phyloP scores from a whole-genome alignment of 2,329 filamentous ascomycete genomes.

The Penicillium sp. region DNA sequence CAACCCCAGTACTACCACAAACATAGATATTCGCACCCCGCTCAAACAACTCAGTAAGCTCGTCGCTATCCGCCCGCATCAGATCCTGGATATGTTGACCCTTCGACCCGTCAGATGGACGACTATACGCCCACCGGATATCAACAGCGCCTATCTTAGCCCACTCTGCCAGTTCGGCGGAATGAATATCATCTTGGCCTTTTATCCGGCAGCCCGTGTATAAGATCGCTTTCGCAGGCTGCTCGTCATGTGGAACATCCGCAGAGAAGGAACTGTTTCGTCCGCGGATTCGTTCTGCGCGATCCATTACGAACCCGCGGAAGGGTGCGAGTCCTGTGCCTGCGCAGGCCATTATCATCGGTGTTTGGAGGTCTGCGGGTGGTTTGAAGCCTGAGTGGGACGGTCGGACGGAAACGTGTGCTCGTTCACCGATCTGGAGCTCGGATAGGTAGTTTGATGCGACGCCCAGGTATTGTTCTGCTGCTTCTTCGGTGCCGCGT shows the following conservation, averaged over 20 bases:
- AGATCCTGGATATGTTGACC: slow-evolving; percentile 57
- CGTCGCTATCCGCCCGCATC: slow-evolving; percentile 48
- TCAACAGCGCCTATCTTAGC: slow-evolving; percentile 59
- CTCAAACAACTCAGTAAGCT: slow-evolving; percentile 48
- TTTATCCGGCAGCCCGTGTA: slow-evolving; percentile 39
- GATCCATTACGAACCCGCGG: slow-evolving; percentile 63
- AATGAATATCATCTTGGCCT: slow-evolving; percentile 38
- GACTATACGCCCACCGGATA: slow-evolving; percentile 62
- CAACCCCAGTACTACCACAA: slow-evolving; percentile 60
- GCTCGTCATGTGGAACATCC: slow-evolving; percentile 7
- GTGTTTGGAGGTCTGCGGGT: slow-evolving; percentile 33
- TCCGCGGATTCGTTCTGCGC: slow-evolving; percentile 44
- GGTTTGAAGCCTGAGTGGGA: slow-evolving; percentile 39
- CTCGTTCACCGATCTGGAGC: slow-evolving; percentile 32
- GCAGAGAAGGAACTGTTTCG: slow-evolving; percentile 20
- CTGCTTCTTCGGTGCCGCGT: slow-evolving; percentile 41
- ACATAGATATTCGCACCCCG: slow-evolving; percentile 60
- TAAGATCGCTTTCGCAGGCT: slow-evolving; percentile 35
- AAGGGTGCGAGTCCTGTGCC: slow-evolving; percentile 62
- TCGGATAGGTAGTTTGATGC: slow-evolving; percentile 61
- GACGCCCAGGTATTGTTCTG: slow-evolving; percentile 56
- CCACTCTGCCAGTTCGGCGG: slow-evolving; percentile 53
- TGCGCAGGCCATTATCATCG: slow-evolving; percentile 42
- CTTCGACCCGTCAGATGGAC: slow-evolving; percentile 45
- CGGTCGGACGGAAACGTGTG: slow-evolving; percentile 37